Percentiles rank a stretch among this genome's conserved stretches.
These are phyloP conservation scores for Aspergillus thermomutatus DNA, from an alignment of 2,329 filamentous ascomycete species.

Conservation along the genomic window DNA sequence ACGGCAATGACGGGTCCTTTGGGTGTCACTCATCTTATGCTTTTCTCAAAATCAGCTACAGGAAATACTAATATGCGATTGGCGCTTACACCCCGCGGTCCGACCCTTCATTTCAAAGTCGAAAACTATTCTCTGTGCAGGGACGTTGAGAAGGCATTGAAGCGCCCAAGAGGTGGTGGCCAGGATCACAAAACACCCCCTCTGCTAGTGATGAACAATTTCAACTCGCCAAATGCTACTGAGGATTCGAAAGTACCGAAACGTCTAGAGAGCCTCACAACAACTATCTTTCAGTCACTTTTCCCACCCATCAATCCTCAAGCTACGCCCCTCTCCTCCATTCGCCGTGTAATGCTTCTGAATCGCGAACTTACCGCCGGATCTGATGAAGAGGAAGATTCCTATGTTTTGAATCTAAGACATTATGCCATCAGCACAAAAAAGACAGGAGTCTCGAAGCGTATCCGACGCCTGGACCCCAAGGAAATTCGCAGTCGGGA, in stretches of 20 bases:
- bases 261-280: constrained; percentile 88
- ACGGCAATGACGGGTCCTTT: constrained; percentile 92
- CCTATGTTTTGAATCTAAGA: constrained; percentile 80
- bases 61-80: constrained; percentile 93
- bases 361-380: constrained; percentile 65
- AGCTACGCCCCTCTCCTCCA: constrained; percentile 83
- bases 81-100: constrained; percentile 81
- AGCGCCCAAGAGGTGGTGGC: constrained; percentile 74
- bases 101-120: constrained; percentile 89
- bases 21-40: constrained; percentile 85
- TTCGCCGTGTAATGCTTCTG: constrained; percentile 82
- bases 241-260: constrained; percentile 71
- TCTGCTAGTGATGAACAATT: constrained; percentile 98
- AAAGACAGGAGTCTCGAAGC: constrained; percentile 76
- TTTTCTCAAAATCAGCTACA: constrained; percentile 84
- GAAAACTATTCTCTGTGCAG: constrained; percentile 93
- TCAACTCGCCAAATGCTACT: constrained; percentile 61
- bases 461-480: constrained; percentile 77
- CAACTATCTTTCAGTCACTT: constrained; percentile 91
- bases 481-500: constrained; percentile 73
- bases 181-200: constrained; percentile 85
- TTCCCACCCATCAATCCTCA: constrained; percentile 96
- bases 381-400: constrained; percentile 51
- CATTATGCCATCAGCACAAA: constrained; percentile 96
- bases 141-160: constrained; percentile 80